A percentile compares a stretch with the other conserved stretches of the same genome.
Evolutionary conservation across 2,329 filamentous ascomycete genomes (phyloP).

Genomic region (Epichloe uncinata): DNA sequence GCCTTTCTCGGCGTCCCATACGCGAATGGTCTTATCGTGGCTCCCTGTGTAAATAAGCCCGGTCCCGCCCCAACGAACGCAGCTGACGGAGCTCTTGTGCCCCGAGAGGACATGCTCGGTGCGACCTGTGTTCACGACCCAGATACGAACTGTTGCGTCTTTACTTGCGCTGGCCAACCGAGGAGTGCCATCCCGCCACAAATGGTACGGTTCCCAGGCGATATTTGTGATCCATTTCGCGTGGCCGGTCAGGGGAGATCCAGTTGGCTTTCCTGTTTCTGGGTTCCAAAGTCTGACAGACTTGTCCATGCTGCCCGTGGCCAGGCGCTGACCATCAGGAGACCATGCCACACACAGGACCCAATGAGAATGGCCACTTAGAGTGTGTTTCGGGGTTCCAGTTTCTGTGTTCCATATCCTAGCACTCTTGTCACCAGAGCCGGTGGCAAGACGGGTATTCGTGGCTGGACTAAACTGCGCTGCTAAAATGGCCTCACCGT

Average conservation of each 20-base stretch:
- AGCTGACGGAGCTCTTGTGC: slow-evolving; percentile 80
- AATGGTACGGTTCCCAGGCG: slow-evolving; percentile 87
- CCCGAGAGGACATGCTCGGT: slow-evolving; percentile 76
- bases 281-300: slow-evolving; percentile 84
- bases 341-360: slow-evolving; percentile 80
- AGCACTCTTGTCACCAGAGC: slow-evolving; percentile 82
- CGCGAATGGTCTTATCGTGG: slow-evolving; percentile 83
- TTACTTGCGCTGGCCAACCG: slow-evolving; percentile 80
- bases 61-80: slow-evolving; percentile 88
- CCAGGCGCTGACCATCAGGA: slow-evolving; percentile 67
- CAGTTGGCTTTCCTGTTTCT: slow-evolving; percentile 60
- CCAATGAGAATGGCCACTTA: slow-evolving; percentile 83
- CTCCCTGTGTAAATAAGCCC: slow-evolving; percentile 73
- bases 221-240: slow-evolving; percentile 79
- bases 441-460: slow-evolving; percentile 69
- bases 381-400: slow-evolving; percentile 72
- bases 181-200: slow-evolving; percentile 60
- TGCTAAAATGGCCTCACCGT: slow-evolving; percentile 85
- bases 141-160: slow-evolving; percentile 77
- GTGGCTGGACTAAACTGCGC: slow-evolving; percentile 73
- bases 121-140: slow-evolving; percentile 65
- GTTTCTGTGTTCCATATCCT: slow-evolving; percentile 93
- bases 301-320: slow-evolving; percentile 88
- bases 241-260: slow-evolving; percentile 62
- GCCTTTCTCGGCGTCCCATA: slow-evolving; percentile 75